Base-by-base conservation (phyloP, 371 early-diverging fungal species). In the Mucor indicus region DNA sequence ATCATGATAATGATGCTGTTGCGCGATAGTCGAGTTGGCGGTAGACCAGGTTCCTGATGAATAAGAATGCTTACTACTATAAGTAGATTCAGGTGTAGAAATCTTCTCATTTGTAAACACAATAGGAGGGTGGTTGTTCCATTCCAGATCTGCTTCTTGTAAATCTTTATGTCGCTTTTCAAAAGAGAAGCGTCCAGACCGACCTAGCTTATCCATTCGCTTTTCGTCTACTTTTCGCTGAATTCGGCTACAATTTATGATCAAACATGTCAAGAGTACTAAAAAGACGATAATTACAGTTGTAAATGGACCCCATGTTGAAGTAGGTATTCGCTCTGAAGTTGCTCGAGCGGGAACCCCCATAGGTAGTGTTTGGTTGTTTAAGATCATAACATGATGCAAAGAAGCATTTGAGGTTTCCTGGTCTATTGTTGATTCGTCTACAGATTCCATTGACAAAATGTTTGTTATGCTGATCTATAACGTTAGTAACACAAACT, bases 181-280 rank as follows among this genome's bases (percentile, higher is more conserved):
- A 37, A 51, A 57, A 1, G 50, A 44, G 8, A 55, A 44, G 16
- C 27, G 15, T 24, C 39, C 50, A n/a, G 55, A 49, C 30, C 36
- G 10, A 23, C 47, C 52, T n/a, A 46, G 21, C 31, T 16, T 44
- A 38, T 51, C 23, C 41, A 55, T 39, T 13, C 52, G 33, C 41
- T 42, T 54, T 8, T 43, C 50, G 22, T 31, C 40, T 9, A 69
- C 53, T 19, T 32, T 49, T 7, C 57, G 59, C 17, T 59, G 53
- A 24, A 69, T 51, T 9, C 63, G 51, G 40, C 50, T 47, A 23
- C 65, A 69, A 23, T 69, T 62, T 12, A 65, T 40, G 17, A 69
- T 69, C n/a, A 53, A 35, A 36, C 69, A 69, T 38, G 66, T 65
- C 19, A 69, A 44, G 4, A 65, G n/a, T 9, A 60, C 55, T 30